phyloP scores from a whole-genome alignment of 2,329 filamentous ascomycete genomes.

The Sphaerulina vaccinii region DNA sequence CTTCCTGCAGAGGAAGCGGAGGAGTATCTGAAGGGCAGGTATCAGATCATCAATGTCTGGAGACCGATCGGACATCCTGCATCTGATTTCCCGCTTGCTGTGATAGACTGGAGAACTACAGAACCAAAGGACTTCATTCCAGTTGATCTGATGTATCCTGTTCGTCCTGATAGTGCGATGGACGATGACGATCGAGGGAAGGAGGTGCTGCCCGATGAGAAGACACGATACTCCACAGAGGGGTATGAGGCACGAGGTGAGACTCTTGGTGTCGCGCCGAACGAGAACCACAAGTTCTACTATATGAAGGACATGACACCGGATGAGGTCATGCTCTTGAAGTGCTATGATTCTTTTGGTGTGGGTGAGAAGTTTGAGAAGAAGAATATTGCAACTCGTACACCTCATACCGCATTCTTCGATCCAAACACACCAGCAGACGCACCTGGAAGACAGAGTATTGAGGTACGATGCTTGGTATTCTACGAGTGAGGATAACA shows the following conservation, averaged over 20 bases:
- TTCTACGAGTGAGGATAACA: constrained; percentile 48
- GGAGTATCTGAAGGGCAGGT: constrained; percentile 56
- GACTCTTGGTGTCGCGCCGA: constrained; percentile 60
- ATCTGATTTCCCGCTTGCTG: constrained; percentile 65
- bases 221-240: constrained; percentile 49
- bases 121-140: constrained; percentile 57
- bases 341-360: constrained; percentile 49
- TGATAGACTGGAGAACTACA: constrained; percentile 64
- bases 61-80: constrained; percentile 64
- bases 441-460: constrained; percentile 75
- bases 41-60: constrained; percentile 71
- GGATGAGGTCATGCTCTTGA: constrained; percentile 54
- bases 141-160: constrained; percentile 63
- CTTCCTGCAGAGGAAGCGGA: constrained; percentile 56
- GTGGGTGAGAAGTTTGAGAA: constrained; percentile 42
- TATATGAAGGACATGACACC: constrained; percentile 68
- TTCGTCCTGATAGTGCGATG: constrained; percentile 37
- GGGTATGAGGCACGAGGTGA: constrained; percentile 65
- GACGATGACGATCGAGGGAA: constrained; percentile 59
- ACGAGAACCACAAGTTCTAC: constrained; percentile 59
- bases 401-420: constrained; percentile 74
- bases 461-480: constrained; percentile 81
- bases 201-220: constrained; percentile 55
- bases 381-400: constrained; percentile 44
- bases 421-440: constrained; percentile 70